A percentile compares a stretch with the other conserved stretches of the same genome.
phyloP scores from a whole-genome alignment of 2,329 filamentous ascomycete genomes.

The Drechslera avenae region DNA sequence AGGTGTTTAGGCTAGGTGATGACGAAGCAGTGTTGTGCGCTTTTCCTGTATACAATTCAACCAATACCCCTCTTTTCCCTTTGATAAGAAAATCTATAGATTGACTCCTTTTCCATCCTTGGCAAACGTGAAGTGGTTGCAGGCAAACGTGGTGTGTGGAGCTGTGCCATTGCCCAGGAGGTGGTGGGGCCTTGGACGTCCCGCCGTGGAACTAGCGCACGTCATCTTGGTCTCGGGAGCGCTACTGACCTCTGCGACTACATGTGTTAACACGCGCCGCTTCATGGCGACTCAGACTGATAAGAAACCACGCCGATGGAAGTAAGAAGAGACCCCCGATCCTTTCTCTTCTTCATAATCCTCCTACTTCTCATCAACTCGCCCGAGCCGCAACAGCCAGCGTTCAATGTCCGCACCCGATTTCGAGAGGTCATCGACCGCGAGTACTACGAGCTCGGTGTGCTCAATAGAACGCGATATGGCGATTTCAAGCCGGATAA shows the following conservation, averaged over 20 bases:
- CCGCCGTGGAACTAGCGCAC: conserved; percentile 7
- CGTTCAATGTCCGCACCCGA: conserved; percentile 39
- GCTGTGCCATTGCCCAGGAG: conserved; percentile 5
- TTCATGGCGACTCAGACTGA: conserved; percentile 35
- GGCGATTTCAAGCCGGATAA: conserved; percentile 56
- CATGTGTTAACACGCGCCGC: conserved; percentile 7
- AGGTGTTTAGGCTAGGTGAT: conserved; percentile 19
- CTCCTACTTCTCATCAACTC: conserved; percentile 47
- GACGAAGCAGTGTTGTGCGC: conserved; percentile 20
- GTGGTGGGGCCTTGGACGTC: too few species aligned
- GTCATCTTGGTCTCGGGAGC: conserved; percentile 5
- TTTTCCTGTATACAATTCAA: conserved; percentile 38
- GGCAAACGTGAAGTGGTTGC: not conserved
- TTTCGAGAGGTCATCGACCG: conserved; percentile 56
- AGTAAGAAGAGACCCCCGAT: conserved; percentile 44
- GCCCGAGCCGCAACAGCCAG: conserved; percentile 42
- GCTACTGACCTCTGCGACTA: conserved; percentile 3
- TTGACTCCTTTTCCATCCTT: not conserved
- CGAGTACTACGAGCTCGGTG: conserved; percentile 57
- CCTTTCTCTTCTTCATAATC: conserved; percentile 46
- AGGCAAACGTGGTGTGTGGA: too few species aligned
- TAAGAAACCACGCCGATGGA: conserved; percentile 42
- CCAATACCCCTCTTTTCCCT: conserved; percentile 42
- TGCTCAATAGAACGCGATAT: conserved; percentile 46
- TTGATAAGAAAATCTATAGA: conserved; percentile 10